Evolutionary conservation across 73 alveolate genomes (phyloP).

Genomic region (Effrenium voratum): DNA sequence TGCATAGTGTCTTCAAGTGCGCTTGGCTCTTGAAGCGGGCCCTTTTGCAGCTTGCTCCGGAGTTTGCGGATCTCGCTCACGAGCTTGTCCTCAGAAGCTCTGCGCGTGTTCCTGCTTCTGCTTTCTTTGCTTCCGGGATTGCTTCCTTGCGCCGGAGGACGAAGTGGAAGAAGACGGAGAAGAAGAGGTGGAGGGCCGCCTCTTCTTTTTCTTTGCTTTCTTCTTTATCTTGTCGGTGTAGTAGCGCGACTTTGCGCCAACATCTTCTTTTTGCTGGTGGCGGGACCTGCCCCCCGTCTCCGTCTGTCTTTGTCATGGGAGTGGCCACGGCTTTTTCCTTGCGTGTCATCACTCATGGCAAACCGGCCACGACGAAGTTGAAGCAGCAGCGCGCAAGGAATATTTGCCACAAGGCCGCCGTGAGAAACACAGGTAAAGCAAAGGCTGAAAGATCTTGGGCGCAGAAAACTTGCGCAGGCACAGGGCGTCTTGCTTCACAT

Average conservation of each 20-base stretch:
- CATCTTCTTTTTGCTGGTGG: neutral
- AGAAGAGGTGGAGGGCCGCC: neutral
- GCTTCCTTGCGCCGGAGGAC: neutral
- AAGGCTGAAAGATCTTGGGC: neutral
- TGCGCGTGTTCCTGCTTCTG: neutral
- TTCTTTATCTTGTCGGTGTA: neutral
- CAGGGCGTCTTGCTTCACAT: no score
- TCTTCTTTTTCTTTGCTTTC: neutral
- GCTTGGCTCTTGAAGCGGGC: neutral
- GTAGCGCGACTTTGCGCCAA: neutral
- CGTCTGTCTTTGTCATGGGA: neutral
- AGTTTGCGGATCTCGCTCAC: slow-evolving; percentile 1
- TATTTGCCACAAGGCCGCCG: no score
- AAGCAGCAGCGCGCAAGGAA: neutral
- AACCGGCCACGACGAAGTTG: neutral
- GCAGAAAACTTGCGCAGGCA: neutral
- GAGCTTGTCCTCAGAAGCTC: neutral
- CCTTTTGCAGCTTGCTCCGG: neutral
- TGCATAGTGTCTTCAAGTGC: neutral
- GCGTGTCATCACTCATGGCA: neutral
- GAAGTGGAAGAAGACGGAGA: neutral
- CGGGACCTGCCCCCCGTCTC: slow-evolving; percentile 7
- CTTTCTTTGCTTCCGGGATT: neutral
- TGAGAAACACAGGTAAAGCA: neutral
- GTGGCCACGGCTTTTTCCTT: neutral